Base-by-base conservation (phyloP, 306 rosid species). In the Prunus kanzakura region DNA sequence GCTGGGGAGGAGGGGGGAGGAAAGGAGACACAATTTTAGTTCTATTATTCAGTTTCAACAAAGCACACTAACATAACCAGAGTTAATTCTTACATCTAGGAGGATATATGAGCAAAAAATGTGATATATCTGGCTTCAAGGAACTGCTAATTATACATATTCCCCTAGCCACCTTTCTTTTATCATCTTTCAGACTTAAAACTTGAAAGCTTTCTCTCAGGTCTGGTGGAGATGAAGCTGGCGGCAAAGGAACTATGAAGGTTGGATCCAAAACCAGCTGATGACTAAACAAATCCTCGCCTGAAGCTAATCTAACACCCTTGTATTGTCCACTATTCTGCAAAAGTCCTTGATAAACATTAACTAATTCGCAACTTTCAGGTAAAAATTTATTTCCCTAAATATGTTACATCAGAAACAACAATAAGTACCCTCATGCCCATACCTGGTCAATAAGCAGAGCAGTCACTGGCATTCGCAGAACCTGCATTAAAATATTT, bases 291-390 rank as follows among this genome's bases (percentile, higher is more conserved):
- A 88, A 74, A 75, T 90, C 89, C 80, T 95, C 97, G 75, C 97
- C 93, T 2, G 99, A 95, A 84, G 84, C 95, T 85, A 95, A 85
- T 72, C 90, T 91, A 74, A 95, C 90, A 78, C 99, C 99, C 78
- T 86, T 95, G 66, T 86, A 95, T 67, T 76, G 79, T 70, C 86
- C 92, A 71, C 81, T 83, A 76, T 49, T 83, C 99, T 95, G 86
- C 76, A 86, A 71, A 30, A 62, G 69, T 73, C 78, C 64, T 81
- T 64, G 73, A 83, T 18, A 72, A 64, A 38, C 46, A 30, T 74
- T 58, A 51, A 85, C 77, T 74, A 60, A 78, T 56, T 64, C 63
- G 67, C 54, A 74, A 45, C 67, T 72, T 73, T 66, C 74, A 22
- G 52, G 69, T 54, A 66, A 75, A 69, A 58, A 64, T 72, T 71